Evolutionary conservation across 2,329 filamentous ascomycete species (phyloP), one percentile per base, ranked within the genome.

Genomic region (Exophiala sideris): DNA sequence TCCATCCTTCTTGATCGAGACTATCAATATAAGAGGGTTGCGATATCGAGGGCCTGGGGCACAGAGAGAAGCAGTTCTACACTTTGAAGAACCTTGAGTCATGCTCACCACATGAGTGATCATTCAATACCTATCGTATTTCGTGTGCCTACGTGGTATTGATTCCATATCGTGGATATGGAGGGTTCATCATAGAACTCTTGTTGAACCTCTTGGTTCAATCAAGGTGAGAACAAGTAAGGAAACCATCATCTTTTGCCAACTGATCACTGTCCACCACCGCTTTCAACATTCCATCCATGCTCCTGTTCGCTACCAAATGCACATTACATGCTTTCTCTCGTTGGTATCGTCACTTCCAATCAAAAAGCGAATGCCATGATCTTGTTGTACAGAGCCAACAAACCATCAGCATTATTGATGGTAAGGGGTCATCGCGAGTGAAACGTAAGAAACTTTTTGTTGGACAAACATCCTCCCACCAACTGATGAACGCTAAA

Each of bases 401-500:
- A 53, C 48, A 49, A 52, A 54, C 57, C 52, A 53, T 56, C 54
- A 35, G 40, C 32, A 36, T 18, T 21, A 52, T 41, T 49, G 45
- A 54, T 52, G 54, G 57, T 50, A 52, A 57, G 57, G 57, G 54
- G 54, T 56, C 54, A 52, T 60, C 50, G 53, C 47, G 46, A 52
- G 52, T 45, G 53, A 57, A 60, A 60, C 54, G 51, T 56, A 57
- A 8, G 48, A 45, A 57, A 56, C 55, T 56, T 60, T 60, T 60
- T 52, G 38, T 57, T 45, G 51, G 24, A 55, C 57, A 60, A 55
- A 60, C 48, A 54, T 48, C 59, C 59, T 58, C 59, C 59, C 59
- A 53, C 58, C 59, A 56, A 59, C 56, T 44, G 56, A 58, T 59
- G 59, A 29, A 61, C 59, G 59, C 59, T 61, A 61, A 61, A 57